phyloP scores from a whole-genome alignment of 768 basidiomycete species.

The Mycena alexandri region DNA sequence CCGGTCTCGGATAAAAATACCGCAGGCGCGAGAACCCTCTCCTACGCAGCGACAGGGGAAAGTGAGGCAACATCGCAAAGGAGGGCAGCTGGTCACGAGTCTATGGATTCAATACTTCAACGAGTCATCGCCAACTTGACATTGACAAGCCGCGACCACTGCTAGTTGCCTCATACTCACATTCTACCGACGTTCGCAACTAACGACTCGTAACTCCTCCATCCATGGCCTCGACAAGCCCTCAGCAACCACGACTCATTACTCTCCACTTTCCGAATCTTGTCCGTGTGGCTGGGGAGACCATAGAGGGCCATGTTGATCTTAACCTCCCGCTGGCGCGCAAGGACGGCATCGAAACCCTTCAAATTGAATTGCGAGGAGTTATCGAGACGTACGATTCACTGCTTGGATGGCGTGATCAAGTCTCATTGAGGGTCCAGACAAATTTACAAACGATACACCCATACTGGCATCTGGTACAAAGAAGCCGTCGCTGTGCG shows the following conservation, averaged over 20 bases:
- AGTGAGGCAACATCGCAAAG: too few species aligned
- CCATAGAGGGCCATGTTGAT: conserved; percentile 10
- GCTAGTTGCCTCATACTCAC: too few species aligned
- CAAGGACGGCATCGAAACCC: conserved; percentile 9
- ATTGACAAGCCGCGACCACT: too few species aligned
- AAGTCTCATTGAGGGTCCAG: background rate
- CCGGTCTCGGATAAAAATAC: too few species aligned
- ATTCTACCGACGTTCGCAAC: too few species aligned
- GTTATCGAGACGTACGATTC: conserved; percentile 16
- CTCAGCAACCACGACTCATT: background rate
- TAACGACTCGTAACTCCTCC: too few species aligned
- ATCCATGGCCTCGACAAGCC: conserved; percentile 6
- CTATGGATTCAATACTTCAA: too few species aligned
- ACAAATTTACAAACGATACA: background rate
- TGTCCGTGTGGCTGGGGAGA: conserved; percentile 18
- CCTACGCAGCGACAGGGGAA: too few species aligned
- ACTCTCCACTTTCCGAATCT: conserved; percentile 12
- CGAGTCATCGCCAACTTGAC: too few species aligned
- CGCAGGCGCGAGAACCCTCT: too few species aligned
- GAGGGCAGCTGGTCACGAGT: too few species aligned
- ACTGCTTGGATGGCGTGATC: background rate
- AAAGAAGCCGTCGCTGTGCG: background rate
- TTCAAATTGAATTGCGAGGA: conserved; percentile 3
- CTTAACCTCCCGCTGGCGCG: conserved; percentile 3
- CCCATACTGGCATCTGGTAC: background rate